Conservation (phyloP, 2,329 filamentous ascomycete genomes). For the Ophiostoma australiae region DNA sequence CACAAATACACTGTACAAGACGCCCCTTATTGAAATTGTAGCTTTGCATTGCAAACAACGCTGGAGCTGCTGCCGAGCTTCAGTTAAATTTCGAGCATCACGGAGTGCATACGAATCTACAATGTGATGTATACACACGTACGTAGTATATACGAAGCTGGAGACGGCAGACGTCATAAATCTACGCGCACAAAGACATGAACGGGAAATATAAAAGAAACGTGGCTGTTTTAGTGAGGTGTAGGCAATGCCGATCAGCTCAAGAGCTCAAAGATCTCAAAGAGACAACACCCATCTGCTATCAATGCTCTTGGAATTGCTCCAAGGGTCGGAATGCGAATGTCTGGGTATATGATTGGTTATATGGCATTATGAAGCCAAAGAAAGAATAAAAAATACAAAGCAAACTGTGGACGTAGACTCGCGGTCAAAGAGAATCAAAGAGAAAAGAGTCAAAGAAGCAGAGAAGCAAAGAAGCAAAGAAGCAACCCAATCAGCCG, state of each 20-base stretch:
- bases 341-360: background rate
- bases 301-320: background rate
- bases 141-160: background rate
- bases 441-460: background rate
- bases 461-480: background rate
- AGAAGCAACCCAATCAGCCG: background rate
- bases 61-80: background rate
- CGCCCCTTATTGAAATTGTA: no score
- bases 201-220: background rate
- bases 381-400: background rate
- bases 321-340: background rate
- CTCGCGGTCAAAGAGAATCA: background rate
- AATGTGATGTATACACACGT: background rate
- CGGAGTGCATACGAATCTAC: slow-evolving; percentile 2
- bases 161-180: background rate
- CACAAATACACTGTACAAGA: no score
- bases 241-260: background rate
- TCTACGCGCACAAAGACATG: background rate
- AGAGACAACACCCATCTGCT: background rate
- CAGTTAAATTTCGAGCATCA: slow-evolving; percentile 2
- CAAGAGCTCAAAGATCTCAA: background rate
- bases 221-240: background rate
- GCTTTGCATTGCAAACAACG: no score
- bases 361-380: background rate
- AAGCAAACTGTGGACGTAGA: background rate